Base-by-base conservation (phyloP, 2,329 filamentous ascomycete species). In the Thelonectria olida region DNA sequence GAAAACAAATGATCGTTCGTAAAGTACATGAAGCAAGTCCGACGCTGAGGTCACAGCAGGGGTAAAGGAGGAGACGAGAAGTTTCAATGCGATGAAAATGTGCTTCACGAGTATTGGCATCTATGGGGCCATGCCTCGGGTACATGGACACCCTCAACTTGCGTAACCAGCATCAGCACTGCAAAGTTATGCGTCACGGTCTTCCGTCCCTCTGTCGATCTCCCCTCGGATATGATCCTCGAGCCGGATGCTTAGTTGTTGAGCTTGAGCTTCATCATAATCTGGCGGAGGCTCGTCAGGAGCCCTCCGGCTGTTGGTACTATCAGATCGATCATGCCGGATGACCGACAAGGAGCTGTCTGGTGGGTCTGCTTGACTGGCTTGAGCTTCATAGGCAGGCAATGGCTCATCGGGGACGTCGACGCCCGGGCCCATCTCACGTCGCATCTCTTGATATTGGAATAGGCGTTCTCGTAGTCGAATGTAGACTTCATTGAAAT, bases 201-300 rank as follows among this genome's bases (percentile, higher is more conserved):
- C 72, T 50, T 70, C 62, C 23, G 67, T 61, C 67, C 85, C 82
- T 64, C 85, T 83, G 73, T 95, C 91, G 42, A 92, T 82, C 67
- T 92, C 92, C 63, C 91, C 86, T 45, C 90, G 89, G 66, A 94
- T 84, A 62, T 90, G 91, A 68, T 92, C 88, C 73, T 93, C 87
- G 20, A 89, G 78, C 51, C 79, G 81, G 73, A 82, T 85, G 63
- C 79, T 83, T 25, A 90, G 76, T 25, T 86, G 86, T 69, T 89
- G 87, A n/a, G 85, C 88, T 77, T 97, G 95, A 25, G 92, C 92
- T 76, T 97, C 93, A 72, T 97, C 93, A 73, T 98, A 98, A 34
- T 89, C 92, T 50, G 95, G 95, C 48, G 95, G 95, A 5, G 94
- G 93, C 74, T 96, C 94, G 78, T 89, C 72, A 71, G 92, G 78